Evolutionary conservation across 2,329 filamentous ascomycete genomes (phyloP), one percentile per base, ranked within the genome.

Genomic region (Raffaelea deltoideospora): DNA sequence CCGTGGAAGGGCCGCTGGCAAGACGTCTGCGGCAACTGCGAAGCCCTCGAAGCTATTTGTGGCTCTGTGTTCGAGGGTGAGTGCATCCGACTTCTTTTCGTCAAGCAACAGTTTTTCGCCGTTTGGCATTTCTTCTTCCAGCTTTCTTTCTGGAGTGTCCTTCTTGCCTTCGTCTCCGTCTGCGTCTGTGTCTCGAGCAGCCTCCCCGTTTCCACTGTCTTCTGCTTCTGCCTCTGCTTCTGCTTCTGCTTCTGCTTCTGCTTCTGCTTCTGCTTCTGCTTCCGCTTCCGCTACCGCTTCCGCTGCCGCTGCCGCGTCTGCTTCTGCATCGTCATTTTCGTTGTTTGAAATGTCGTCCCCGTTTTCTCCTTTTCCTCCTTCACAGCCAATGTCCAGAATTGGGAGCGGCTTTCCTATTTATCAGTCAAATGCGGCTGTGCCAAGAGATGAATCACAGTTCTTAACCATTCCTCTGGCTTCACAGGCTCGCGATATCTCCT

Each of bases 61-160:
- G 48, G 55, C 55, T 39, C 50, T 72, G 42, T 72, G 65, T 54
- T 58, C 64, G 52, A 67, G 65, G 59, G 67, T 72, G 54, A 65
- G 67, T 64, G 45, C 47, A 43, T 42, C 43, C 41, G 47, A 51
- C 54, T 51, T 52, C 48, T 50, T 33, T 48, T 48, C 51, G 39
- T 53, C 44, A 45, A 45, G 51, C 53, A 53, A 47, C 20, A n/a
- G 15, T n/a, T 5, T 29, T 19, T 13, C 22, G 23, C 23, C 28
- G 13, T 20, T 23, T 26, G n/a, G n/a, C 28, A 18, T 37, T 29
- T 2, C 23, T 22, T 18, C 28, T 19, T 20, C 23, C 13, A 24
- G 23, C 23, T 24, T 13, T 24, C n/a, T n/a, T n/a, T n/a, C n/a
- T n/a, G n/a, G n/a, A n/a, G n/a, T n/a, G n/a, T n/a, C n/a, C n/a